Evolutionary conservation across 2,329 filamentous ascomycete species (phyloP), one percentile per base, ranked within the genome.

Genomic region (Penicillium sp.): DNA sequence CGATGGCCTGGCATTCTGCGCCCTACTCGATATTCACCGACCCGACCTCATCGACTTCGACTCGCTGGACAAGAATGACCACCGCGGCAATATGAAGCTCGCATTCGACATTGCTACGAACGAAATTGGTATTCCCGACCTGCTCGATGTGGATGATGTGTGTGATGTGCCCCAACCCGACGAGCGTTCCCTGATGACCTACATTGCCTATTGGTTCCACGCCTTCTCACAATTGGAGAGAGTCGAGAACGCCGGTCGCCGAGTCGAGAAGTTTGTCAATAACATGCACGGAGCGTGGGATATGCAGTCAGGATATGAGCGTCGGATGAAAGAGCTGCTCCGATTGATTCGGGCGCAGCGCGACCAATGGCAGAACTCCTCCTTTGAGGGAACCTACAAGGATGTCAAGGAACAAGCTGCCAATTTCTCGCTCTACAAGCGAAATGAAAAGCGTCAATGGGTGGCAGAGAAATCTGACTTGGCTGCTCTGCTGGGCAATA

Each of bases 191-290:
- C 83, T 99, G 72, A 99, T 99, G 95, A 99, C 95, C 1, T 99
- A 99, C 76, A 99, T 99, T 68, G 95, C 95, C 63, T 99, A 99
- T 81, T 99, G 95, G 95, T 99, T 99, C 83, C 95, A 99, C 73
- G 95, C 95, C 67, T 99, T 99, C 74, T 98, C 93, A 29, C 93
- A 98, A 71, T 96, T 99, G 88, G 95, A 99, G 78, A 90, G 93
- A 73, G 95, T 99, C 9, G 95, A 99, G 76, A 99, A 99, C 72
- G 95, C 95, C 4, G 95, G 95, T 5, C 86, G 95, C 59, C 86
- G 95, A 65, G 95, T 99, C 5, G 95, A 99, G 79, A 99, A 99
- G 77, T 99, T 99, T 70, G 90, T 99, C 67, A 91, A 91, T 72
- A 98, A 95, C 74, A 98, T 99, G 95, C 92, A 97, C 72, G 95